Percentiles rank a stretch among this genome's conserved stretches.
phyloP scores from a whole-genome alignment of 139 green algal species.

The Protoeuglena noctilucae region DNA sequence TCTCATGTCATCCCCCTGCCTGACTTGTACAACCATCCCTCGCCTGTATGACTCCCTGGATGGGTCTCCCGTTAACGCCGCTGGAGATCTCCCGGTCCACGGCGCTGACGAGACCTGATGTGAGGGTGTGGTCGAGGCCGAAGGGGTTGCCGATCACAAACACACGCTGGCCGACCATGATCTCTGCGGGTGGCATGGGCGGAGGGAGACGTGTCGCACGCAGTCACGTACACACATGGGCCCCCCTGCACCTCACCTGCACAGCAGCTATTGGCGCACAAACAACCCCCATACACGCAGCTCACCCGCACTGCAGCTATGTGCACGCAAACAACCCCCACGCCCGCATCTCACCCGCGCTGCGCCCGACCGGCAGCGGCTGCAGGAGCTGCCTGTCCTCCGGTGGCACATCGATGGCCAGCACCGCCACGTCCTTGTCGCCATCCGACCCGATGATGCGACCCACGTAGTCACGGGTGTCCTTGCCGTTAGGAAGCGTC shows the following conservation, averaged over 20 bases:
- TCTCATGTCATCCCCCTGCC: no score
- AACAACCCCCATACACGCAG: conserved; percentile 28
- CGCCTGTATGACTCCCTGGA: conserved; percentile 50
- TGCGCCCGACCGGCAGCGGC: conserved; percentile 20
- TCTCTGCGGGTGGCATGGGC: no score
- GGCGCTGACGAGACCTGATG: conserved; percentile 25
- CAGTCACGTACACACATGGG: background rate
- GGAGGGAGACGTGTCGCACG: no score
- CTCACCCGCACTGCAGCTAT: conserved; percentile 4
- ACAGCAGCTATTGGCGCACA: conserved; percentile 40
- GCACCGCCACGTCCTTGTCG: conserved; percentile 57
- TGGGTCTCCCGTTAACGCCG: conserved; percentile 33
- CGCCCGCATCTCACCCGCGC: no score
- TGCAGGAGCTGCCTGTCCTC: conserved; percentile 5
- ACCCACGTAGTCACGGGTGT: no score
- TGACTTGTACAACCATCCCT: no score
- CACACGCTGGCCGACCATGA: conserved; percentile 13
- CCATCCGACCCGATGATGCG: conserved; percentile 58
- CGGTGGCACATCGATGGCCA: conserved; percentile 21
- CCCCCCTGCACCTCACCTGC: background rate
- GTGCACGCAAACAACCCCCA: conserved; percentile 53
- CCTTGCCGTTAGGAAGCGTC: no score
- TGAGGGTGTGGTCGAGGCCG: conserved; percentile 73
- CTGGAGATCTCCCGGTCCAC: conserved; percentile 25
- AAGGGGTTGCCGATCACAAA: conserved; percentile 83